Conservation (phyloP, 1,284 basidiomycete genomes). For the Boletus sp. region DNA sequence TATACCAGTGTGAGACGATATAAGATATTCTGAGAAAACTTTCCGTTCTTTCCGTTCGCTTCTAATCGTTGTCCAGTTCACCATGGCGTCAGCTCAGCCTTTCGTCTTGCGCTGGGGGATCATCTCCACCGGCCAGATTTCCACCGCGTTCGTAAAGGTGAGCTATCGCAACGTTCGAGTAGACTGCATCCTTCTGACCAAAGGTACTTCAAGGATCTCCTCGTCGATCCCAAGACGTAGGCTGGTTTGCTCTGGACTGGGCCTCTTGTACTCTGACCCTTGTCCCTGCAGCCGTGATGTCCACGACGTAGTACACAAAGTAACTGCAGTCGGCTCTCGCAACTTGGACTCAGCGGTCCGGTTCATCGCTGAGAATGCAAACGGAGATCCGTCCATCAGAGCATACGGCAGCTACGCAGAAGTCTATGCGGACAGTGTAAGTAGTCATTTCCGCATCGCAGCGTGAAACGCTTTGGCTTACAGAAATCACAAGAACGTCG, state of each 20-base stretch:
- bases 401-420: conserved; percentile 77
- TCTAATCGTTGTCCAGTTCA: background rate
- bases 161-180: background rate
- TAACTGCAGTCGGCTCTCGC: conserved; percentile 80
- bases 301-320: conserved; percentile 71
- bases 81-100: conserved; percentile 28
- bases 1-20: conserved; percentile 1
- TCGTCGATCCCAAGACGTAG: conserved; percentile 49
- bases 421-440: conserved; percentile 67
- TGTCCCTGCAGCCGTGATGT: conserved; percentile 52
- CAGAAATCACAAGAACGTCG: conserved; percentile 53
- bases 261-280: background rate
- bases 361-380: conserved; percentile 59
- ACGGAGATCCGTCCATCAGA: conserved; percentile 52
- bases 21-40: conserved; percentile 9
- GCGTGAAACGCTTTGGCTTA: conserved; percentile 8
- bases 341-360: conserved; percentile 62
- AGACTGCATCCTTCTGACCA: conserved; percentile 7
- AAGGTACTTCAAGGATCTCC: conserved; percentile 37
- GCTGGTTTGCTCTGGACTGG: conserved; percentile 8
- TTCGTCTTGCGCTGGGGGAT: conserved; percentile 54
- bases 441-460: conserved; percentile 17
- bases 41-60: conserved; percentile 1
- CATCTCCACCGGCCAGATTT: conserved; percentile 50
- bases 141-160: conserved; percentile 44